phyloP scores from a whole-genome alignment of 2,329 filamentous ascomycete species.

The Neurospora sp. region DNA sequence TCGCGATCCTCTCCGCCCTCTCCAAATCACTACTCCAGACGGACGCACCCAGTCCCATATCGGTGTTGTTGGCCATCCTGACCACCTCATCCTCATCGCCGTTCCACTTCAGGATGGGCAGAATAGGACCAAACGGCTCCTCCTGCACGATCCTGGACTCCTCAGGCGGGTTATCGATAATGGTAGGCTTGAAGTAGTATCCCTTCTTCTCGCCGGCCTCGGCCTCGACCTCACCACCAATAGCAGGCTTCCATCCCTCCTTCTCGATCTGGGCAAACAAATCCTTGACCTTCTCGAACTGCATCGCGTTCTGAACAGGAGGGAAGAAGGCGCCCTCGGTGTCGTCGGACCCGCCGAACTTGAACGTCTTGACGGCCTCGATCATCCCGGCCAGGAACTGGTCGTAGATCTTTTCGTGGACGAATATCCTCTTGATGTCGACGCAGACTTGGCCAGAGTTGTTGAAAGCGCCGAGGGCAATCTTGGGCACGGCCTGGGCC shows the following conservation, averaged over 20 bases:
- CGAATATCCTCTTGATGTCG: slow-evolving; percentile 42
- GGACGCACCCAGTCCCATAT: slow-evolving; percentile 41
- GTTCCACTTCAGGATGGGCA: slow-evolving; percentile 34
- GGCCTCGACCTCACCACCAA: slow-evolving; percentile 28
- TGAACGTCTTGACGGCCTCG: slow-evolving; percentile 33
- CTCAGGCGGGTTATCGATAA: slow-evolving; percentile 51
- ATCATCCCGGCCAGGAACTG: slow-evolving; percentile 37
- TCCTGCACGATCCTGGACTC: slow-evolving; percentile 45
- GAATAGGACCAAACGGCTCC: slow-evolving; percentile 41
- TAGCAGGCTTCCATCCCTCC: slow-evolving; percentile 34
- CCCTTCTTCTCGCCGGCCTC: slow-evolving; percentile 28
- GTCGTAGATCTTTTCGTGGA: slow-evolving; percentile 42
- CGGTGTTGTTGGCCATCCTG: slow-evolving; percentile 35
- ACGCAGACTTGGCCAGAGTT: slow-evolving; percentile 50
- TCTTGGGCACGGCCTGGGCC: slow-evolving; percentile 25
- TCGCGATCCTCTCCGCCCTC: slow-evolving; percentile 36
- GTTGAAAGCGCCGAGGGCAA: slow-evolving; percentile 43
- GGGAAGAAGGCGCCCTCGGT: slow-evolving; percentile 33
- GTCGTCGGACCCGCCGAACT: slow-evolving; percentile 34
- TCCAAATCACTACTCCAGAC: slow-evolving; percentile 42
- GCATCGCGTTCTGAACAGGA: slow-evolving; percentile 51
- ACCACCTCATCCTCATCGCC: slow-evolving; percentile 35
- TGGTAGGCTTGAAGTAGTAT: slow-evolving; percentile 48
- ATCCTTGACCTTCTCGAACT: slow-evolving; percentile 39
- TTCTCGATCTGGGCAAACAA: slow-evolving; percentile 40